Evolutionary conservation across 2,329 filamentous ascomycete species (phyloP), one percentile per base, ranked within the genome.

Genomic region (Fusarium equiseti): DNA sequence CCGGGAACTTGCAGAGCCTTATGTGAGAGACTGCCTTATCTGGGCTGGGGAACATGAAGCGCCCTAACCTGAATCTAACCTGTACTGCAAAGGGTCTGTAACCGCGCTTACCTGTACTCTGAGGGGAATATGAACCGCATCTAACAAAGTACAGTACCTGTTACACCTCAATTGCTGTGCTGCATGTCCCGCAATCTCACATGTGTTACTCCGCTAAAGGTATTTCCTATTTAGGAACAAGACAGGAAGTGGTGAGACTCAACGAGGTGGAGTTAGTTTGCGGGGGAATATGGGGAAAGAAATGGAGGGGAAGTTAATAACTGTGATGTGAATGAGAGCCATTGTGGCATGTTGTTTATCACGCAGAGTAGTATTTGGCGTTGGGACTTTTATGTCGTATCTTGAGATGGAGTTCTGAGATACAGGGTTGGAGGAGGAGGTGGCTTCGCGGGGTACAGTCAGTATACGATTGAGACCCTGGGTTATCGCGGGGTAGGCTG

Each of bases 221-320:
- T 20, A 59, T 67, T 63, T 46, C 51, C 43, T 26, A 18, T 49
- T 56, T 35, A 12, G 66, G 66, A 38, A 35, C 38, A 49, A 65
- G 61, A 66, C 54, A 66, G 50, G 13, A 52, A 45, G 46, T 70
- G 49, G 67, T 67, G 67, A 67, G 66, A 70, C 51, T 27, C 31
- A 60, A 31, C 31, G 32, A 68, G 51, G 52, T 56, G 65, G 59
- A 35, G 60, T 59, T 50, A 20, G 46, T 70, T 53, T 70, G 67
- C 50, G 67, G 68, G 67, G 67, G 67, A 68, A 64, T 50, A 57
- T 64, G 63, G 58, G 63, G 57, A 62, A 66, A 54, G 50, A 55
- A 29, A 29, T 29, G 43, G 48, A 61, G 46, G 59, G 53, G 42
- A 29, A 26, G 44, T 31, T 22, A 40, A 20, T 18, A 11, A 18